Conservation (phyloP, 73 alveolate genomes). For the Symbiodinium pilosum region DNA sequence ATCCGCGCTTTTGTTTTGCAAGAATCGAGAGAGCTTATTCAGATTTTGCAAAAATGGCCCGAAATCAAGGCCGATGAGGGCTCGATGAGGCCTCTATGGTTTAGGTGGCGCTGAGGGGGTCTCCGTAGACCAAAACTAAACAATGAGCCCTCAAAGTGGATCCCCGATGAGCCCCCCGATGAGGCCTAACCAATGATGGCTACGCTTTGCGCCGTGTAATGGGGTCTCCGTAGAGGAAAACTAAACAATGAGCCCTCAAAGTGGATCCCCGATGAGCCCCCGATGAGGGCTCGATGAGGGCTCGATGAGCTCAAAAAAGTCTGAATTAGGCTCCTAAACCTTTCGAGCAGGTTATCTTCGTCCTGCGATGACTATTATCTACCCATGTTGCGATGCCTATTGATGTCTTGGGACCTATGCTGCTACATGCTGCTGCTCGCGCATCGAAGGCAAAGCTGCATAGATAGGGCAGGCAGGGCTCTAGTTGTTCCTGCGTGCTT, state of each 20-base stretch:
- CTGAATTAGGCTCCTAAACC: too few species aligned
- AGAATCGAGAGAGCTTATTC: too few species aligned
- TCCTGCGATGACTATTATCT: not conserved
- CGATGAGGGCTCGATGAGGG: not conserved
- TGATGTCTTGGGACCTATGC: too few species aligned
- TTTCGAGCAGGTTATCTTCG: too few species aligned
- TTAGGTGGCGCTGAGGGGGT: not conserved
- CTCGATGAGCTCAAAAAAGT: too few species aligned
- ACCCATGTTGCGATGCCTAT: not conserved
- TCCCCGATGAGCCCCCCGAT: conserved; percentile 19
- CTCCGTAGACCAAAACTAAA: too few species aligned
- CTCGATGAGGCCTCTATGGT: not conserved
- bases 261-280: conserved; percentile 14
- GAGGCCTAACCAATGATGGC: not conserved
- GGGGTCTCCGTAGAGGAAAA: too few species aligned
- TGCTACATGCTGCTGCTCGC: not conserved
- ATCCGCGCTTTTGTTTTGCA: not conserved
- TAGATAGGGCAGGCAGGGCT: not conserved
- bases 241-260: not conserved
- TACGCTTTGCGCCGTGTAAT: too few species aligned
- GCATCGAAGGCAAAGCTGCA: not conserved
- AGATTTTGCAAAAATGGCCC: not conserved
- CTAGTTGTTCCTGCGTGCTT: not conserved
- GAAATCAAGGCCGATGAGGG: not conserved
- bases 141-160: not conserved